These are phyloP conservation scores for Phlebiopsis flavidoalba DNA, from an alignment of 768 basidiomycete genomes.

Conservation along the genomic window DNA sequence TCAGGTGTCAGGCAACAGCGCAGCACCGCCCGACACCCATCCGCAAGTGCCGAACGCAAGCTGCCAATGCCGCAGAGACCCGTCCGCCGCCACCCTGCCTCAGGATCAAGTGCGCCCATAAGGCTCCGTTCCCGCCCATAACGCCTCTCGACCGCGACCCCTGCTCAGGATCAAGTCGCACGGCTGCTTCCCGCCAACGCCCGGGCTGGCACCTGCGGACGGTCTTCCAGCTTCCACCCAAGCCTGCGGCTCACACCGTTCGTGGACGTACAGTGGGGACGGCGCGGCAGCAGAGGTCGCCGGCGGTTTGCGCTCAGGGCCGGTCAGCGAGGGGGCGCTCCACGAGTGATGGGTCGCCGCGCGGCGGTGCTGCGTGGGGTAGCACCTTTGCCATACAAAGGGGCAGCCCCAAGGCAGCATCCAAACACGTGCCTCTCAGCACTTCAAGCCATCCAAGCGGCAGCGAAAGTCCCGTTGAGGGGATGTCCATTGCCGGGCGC, in stretches of 20 bases:
- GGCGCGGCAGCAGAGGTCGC: too few species aligned
- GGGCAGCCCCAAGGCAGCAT: constrained; percentile 30
- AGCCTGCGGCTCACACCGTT: constrained; percentile 25
- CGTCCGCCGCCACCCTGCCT: too few species aligned
- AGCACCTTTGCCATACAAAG: background rate
- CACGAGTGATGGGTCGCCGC: constrained; percentile 15
- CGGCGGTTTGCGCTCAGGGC: too few species aligned
- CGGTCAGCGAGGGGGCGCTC: too few species aligned
- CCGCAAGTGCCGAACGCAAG: too few species aligned
- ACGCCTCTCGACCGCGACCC: too few species aligned
- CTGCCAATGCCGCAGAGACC: background rate
- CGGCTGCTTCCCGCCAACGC: constrained; percentile 4
- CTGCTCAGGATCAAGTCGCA: background rate
- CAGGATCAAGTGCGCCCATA: background rate
- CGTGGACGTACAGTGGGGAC: constrained; percentile 28
- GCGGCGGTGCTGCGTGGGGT: constrained; percentile 20
- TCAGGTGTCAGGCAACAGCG: too few species aligned
- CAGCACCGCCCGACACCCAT: too few species aligned
- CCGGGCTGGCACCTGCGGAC: constrained; percentile 16
- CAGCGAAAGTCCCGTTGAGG: constrained; percentile 29
- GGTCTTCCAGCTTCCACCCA: constrained; percentile 26
- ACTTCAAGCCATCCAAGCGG: too few species aligned
- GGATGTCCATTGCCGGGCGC: constrained; percentile 61
- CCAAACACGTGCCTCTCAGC: too few species aligned
- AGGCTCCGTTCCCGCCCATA: background rate